Evolutionary conservation across 805 yeast species (phyloP).

Genomic region (Starmerella bombi): DNA sequence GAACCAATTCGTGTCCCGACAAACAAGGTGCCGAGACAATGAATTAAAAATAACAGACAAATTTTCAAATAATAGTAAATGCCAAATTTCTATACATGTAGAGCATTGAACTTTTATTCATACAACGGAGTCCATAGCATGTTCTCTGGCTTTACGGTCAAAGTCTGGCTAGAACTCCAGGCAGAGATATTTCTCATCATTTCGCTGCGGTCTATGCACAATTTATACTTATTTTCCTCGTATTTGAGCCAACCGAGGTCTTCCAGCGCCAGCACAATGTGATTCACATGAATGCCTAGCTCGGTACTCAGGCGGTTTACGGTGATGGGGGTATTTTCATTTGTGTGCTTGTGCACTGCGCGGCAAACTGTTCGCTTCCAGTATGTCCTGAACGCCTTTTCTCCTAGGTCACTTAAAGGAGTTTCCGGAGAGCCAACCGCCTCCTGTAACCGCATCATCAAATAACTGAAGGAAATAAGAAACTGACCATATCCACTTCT

Average conservation of each 20-base stretch:
- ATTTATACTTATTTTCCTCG: background rate
- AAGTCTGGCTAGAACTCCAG: background rate
- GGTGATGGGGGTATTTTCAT: constrained; percentile 22
- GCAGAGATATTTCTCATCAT: too few species aligned
- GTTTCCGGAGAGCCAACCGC: constrained; percentile 90
- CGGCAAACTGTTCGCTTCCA: constrained; percentile 61
- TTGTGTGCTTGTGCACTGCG: constrained; percentile 22
- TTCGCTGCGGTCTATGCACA: background rate
- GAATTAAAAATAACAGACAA: too few species aligned
- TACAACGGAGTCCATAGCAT: constrained; percentile 9
- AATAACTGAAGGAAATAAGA: constrained; percentile 77
- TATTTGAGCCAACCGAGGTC: constrained; percentile 46
- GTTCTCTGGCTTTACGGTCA: constrained; percentile 2
- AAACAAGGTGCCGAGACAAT: too few species aligned
- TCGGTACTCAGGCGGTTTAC: constrained; percentile 48
- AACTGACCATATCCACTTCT: constrained; percentile 81
- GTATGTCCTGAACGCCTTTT: constrained; percentile 70
- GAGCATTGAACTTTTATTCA: background rate
- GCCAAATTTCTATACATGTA: too few species aligned
- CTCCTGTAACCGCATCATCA: constrained; percentile 59
- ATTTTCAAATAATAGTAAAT: too few species aligned
- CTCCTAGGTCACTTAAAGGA: constrained; percentile 78
- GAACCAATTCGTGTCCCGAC: too few species aligned
- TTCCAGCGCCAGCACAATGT: constrained; percentile 77
- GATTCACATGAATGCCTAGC: constrained; percentile 81